phyloP scores from a whole-genome alignment of 768 basidiomycete species.

The Tulasnella sp. region DNA sequence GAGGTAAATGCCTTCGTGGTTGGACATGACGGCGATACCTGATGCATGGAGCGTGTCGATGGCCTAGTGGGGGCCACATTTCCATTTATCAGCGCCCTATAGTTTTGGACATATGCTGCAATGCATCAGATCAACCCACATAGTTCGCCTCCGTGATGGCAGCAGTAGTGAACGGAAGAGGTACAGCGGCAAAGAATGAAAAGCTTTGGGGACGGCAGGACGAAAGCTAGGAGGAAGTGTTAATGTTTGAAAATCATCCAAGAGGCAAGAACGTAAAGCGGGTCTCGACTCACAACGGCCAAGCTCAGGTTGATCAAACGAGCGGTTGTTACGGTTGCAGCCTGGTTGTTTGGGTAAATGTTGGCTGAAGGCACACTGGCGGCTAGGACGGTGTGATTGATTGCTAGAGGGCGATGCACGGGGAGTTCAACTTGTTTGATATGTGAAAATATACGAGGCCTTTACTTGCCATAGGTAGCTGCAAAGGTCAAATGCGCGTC shows the following conservation, averaged over 20 bases:
- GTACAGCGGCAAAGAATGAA: constrained; percentile 4
- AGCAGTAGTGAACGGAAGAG: neutral
- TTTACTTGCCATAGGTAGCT: neutral
- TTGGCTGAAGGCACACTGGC: neutral
- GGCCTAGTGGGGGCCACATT: neutral
- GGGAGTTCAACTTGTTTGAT: neutral
- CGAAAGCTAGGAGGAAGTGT: neutral
- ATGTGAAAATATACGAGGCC: neutral
- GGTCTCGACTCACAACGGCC: neutral
- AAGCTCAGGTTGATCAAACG: constrained; percentile 2
- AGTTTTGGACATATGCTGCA: no score
- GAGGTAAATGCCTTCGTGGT: constrained; percentile 14
- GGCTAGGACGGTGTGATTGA: constrained; percentile 4
- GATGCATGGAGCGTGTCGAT: neutral
- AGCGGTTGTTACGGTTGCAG: neutral
- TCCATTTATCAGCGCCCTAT: no score
- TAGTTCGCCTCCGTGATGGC: constrained; percentile 11
- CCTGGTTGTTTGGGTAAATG: neutral
- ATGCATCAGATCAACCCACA: neutral
- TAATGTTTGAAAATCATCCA: no score
- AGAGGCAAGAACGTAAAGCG: no score
- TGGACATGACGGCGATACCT: constrained; percentile 7
- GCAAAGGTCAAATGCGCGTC: neutral
- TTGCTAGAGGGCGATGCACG: neutral
- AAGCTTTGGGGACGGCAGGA: neutral